Conservation (phyloP, 2,329 filamentous ascomycete genomes). For the Fusarium ambrosium region DNA sequence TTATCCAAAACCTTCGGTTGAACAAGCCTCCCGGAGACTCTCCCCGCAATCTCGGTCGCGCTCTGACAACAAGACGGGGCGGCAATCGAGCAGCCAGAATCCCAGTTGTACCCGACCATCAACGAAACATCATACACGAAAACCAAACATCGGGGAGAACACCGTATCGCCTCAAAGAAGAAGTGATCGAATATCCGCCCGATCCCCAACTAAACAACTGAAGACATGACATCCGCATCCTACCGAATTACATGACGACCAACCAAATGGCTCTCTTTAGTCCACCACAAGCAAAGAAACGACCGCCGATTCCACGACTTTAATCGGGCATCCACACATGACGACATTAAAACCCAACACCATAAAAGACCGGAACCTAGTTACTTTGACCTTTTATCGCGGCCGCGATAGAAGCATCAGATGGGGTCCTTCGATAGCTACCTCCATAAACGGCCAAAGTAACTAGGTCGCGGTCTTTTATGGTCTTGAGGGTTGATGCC, state of each 20-base stretch:
- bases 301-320: neutral
- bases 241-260: neutral
- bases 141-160: neutral
- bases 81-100: neutral
- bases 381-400: neutral
- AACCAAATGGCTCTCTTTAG: neutral
- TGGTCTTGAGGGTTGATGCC: too few species aligned
- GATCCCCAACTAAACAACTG: neutral
- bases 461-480: too few species aligned
- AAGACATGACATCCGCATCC: neutral
- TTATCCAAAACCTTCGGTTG: neutral
- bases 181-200: neutral
- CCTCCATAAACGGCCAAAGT: neutral
- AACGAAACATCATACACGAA: neutral
- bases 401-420: neutral
- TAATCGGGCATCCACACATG: neutral
- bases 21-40: neutral
- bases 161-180: neutral
- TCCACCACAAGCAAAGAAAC: neutral
- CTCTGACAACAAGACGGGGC: neutral
- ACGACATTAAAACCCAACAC: neutral
- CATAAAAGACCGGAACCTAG: neutral
- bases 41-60: neutral
- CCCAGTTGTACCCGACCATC: neutral
- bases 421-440: neutral